Percentiles rank a stretch among this genome's conserved stretches.
Evolutionary conservation across 2,329 filamentous ascomycete species (phyloP).

Genomic region (Tetracladium maxilliforme): DNA sequence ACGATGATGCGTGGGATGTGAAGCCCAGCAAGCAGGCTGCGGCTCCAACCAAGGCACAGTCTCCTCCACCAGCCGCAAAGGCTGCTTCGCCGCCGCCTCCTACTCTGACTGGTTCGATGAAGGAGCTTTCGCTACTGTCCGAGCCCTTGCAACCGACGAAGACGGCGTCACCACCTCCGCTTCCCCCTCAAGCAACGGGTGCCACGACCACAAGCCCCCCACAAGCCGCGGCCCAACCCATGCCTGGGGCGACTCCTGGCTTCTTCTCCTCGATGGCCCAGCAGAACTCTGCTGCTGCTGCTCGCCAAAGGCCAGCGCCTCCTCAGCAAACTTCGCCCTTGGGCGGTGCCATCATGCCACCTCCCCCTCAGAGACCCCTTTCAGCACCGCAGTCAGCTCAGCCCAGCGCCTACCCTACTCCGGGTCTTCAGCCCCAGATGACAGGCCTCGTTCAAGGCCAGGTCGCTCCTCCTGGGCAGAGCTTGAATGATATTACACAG

Average conservation of each 20-base stretch:
- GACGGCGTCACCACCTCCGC: conserved; percentile 14
- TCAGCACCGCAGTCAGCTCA: conserved; percentile 78
- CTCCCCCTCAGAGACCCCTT: conserved; percentile 61
- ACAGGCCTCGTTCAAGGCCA: conserved; percentile 50
- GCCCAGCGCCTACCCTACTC: conserved; percentile 56
- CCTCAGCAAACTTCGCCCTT: conserved; percentile 47
- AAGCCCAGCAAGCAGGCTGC: conserved; percentile 56
- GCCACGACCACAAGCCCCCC: conserved; percentile 16
- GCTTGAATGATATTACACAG: conserved; percentile 57
- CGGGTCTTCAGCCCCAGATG: conserved; percentile 70
- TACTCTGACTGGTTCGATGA: conserved; percentile 54
- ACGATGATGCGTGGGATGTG: conserved; percentile 95
- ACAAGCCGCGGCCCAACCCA: conserved; percentile 24
- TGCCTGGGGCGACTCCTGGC: conserved; percentile 40
- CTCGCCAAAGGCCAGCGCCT: conserved; percentile 55
- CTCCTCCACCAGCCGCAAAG: conserved; percentile 17
- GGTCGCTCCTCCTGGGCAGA: conserved; percentile 61
- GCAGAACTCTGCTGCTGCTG: conserved; percentile 29
- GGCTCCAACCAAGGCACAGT: conserved; percentile 17
- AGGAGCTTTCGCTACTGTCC: conserved; percentile 50
- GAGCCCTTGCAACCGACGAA: conserved; percentile 40
- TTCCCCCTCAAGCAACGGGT: conserved; percentile 15
- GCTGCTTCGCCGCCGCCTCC: conserved; percentile 24
- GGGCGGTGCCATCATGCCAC: conserved; percentile 57
- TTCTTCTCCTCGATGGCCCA: conserved; percentile 36